Evolutionary conservation across 2,329 filamentous ascomycete genomes (phyloP), one percentile per base, ranked within the genome.

Genomic region (Trichothecium roseum): DNA sequence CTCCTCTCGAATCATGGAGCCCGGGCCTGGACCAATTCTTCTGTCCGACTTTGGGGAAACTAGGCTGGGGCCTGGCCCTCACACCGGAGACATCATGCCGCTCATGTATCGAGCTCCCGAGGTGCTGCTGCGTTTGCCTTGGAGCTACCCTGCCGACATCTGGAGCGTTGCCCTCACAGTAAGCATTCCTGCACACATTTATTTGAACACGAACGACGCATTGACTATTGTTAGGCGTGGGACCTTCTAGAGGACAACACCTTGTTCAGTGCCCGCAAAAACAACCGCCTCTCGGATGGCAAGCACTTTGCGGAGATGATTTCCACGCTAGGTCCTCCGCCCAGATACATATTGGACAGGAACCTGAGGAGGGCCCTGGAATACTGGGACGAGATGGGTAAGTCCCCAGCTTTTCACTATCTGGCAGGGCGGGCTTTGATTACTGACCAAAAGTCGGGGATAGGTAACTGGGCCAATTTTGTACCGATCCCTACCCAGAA

Each of bases 31-130:
- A 0, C 47, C 46, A 24, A 30, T 55, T 16, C 41, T 54, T 6
- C 39, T 51, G 5, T 46, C 47, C 4, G 53, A 54, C 18, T 55
- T 55, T 41, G 49, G 50, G 17, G 45, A 55, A 24, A 40, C 48
- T 0, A 46, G 48, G 26, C 29, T 42, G 8, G 47, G 49, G 6
- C 33, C 42, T 10, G 51, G 49, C 1, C 48, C 49, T 4, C 47
- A 50, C n/a, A 42, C 40, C 2, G 48, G 45, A 9, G 49, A 54
- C 10, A 53, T 55, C 22, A 53, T 53, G 48, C 49, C 50, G 0
- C 41, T 48, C 18, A 35, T 47, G 30, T 51, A 50, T 26, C 40
- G 45, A 6, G 49, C 50, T 3, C 52, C 49, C 1, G 50, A 52
- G 22, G 33, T 38, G 2, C 37, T 53, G 1, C 33, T 54, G 29